These are phyloP conservation scores for Fusarium albosuccineum DNA, from an alignment of 2,329 filamentous ascomycete species.

Conservation along the genomic window DNA sequence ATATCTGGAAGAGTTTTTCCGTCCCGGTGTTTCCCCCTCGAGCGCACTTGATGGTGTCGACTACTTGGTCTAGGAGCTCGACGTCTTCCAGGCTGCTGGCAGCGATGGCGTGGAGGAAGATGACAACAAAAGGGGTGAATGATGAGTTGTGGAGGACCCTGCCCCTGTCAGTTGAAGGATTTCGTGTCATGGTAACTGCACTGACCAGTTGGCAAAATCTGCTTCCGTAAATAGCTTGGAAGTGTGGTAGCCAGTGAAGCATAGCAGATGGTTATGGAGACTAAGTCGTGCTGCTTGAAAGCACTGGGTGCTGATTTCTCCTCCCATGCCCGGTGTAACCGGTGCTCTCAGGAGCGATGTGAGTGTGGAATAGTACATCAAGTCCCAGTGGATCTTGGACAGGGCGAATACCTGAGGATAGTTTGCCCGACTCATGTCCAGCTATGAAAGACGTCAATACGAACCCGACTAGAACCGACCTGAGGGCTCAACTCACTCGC, in stretches of 20 bases:
- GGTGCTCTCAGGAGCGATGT: slow-evolving; percentile 33
- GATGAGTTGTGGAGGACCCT: slow-evolving; percentile 41
- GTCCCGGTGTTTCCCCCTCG: slow-evolving; percentile 25
- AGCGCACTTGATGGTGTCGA: slow-evolving; percentile 26
- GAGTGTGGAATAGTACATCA: slow-evolving; percentile 40
- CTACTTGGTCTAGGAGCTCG: slow-evolving; percentile 26
- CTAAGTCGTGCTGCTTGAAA: slow-evolving; percentile 33
- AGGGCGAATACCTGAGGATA: slow-evolving; percentile 10
- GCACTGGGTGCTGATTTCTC: slow-evolving; percentile 30
- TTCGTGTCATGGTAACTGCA: not conserved
- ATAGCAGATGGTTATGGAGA: slow-evolving; percentile 29
- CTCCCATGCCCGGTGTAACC: slow-evolving; percentile 13
- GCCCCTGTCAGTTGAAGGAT: slow-evolving; percentile 6
- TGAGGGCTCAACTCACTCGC: slow-evolving; percentile 1
- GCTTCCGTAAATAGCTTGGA: slow-evolving; percentile 26
- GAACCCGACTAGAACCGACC: not conserved
- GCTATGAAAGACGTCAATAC: not conserved
- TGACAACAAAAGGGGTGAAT: slow-evolving; percentile 39
- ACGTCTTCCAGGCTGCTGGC: slow-evolving; percentile 18
- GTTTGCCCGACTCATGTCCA: slow-evolving; percentile 21
- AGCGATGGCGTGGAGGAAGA: slow-evolving; percentile 34
- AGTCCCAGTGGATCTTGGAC: slow-evolving; percentile 32
- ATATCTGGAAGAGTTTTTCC: slow-evolving; percentile 36
- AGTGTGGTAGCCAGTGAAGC: slow-evolving; percentile 30
- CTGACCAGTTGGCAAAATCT: slow-evolving; percentile 39